Percentiles rank a stretch among this genome's conserved stretches.
Conservation (phyloP, 352 stramenopile genomes). For the Elongisporangium anandrum region DNA sequence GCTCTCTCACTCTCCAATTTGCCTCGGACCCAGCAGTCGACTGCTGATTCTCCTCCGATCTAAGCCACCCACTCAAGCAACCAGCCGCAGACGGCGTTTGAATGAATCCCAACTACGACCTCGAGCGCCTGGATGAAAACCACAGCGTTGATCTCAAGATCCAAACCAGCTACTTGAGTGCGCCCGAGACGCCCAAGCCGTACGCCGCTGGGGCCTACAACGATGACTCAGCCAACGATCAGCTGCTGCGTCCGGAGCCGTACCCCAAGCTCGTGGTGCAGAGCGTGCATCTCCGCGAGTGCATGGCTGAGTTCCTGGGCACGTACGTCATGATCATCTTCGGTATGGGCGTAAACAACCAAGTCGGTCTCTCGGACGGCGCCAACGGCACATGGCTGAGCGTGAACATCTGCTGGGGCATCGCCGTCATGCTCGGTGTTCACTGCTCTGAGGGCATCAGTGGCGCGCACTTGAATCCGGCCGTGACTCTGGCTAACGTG, state of each 20-base stretch:
- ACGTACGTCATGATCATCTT: constrained; percentile 49
- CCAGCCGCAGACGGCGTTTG: background rate
- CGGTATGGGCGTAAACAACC: constrained; percentile 55
- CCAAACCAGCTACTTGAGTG: constrained; percentile 13
- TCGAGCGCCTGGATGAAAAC: background rate
- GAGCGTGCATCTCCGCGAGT: constrained; percentile 29
- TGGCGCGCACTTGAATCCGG: constrained; percentile 54
- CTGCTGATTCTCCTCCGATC: background rate
- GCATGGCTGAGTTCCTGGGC: constrained; percentile 38
- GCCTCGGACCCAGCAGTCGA: background rate
- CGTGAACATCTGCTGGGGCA: constrained; percentile 50
- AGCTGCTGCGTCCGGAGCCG: constrained; percentile 2
- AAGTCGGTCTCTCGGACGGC: constrained; percentile 40
- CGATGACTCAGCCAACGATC: background rate
- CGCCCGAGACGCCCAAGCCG: constrained; percentile 13
- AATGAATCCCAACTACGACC: background rate
- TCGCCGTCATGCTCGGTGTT: constrained; percentile 53
- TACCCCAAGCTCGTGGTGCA: constrained; percentile 6
- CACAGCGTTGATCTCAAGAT: constrained; percentile 8
- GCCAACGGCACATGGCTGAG: constrained; percentile 55
- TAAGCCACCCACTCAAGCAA: background rate
- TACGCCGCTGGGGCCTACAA: constrained; percentile 5
- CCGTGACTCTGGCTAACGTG: constrained; percentile 50
- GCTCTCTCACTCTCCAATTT: background rate
- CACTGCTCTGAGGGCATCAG: constrained; percentile 46